These are phyloP conservation scores for Aristolochia fimbriata DNA, from an alignment of 164 flowering plant genomes.

Conservation along the genomic window DNA sequence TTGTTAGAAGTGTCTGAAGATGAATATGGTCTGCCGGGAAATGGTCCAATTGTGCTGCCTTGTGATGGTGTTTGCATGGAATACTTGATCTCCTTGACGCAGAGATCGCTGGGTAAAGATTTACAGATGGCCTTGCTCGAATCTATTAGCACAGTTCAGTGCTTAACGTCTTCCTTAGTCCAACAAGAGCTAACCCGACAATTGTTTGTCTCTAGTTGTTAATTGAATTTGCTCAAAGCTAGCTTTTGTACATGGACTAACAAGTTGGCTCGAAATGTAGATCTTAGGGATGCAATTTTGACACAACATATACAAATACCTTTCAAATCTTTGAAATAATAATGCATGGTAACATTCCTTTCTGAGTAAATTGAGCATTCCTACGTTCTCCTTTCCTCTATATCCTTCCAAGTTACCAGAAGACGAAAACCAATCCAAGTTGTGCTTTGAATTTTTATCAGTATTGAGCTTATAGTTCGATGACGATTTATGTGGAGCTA, in stretches of 20 bases:
- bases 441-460: no score
- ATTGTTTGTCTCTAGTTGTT: background rate
- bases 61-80: slow-evolving; percentile 17
- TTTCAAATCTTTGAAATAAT: background rate
- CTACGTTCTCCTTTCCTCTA: no score
- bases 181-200: background rate
- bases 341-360: no score
- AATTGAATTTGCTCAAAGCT: slow-evolving; percentile 3
- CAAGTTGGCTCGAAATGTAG: background rate
- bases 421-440: no score
- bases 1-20: slow-evolving; percentile 16
- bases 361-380: no score
- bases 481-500: no score
- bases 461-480: no score
- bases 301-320: background rate
- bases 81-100: slow-evolving; percentile 6
- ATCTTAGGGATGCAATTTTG: background rate
- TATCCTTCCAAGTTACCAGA: no score
- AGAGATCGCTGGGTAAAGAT: background rate
- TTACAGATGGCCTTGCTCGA: slow-evolving; percentile 9
- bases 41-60: slow-evolving; percentile 18
- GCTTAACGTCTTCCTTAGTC: background rate
- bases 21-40: slow-evolving; percentile 14
- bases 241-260: no score
- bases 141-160: background rate